Conservation (phyloP, 176 grass and related monocot genomes). For the Lolium perenne region DNA sequence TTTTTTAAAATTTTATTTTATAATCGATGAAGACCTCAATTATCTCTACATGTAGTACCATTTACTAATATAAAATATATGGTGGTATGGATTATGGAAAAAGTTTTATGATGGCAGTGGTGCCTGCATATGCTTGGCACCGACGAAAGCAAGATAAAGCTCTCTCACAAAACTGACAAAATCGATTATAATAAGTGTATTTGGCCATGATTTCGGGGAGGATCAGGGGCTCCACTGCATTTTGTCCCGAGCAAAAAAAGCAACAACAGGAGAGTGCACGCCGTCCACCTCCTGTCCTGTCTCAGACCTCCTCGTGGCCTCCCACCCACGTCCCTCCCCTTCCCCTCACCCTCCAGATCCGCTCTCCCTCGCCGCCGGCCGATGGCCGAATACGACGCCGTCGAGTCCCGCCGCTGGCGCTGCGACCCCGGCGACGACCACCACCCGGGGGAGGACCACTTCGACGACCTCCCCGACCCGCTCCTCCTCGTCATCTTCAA, state of each 20-base stretch:
- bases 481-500: slow-evolving; percentile 85
- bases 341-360: slow-evolving; percentile 40
- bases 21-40: too few species aligned
- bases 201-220: background rate
- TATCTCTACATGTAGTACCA: too few species aligned
- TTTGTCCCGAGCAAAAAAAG: slow-evolving; percentile 19
- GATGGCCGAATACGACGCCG: slow-evolving; percentile 52
- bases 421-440: slow-evolving; percentile 41
- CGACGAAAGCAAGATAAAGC: background rate
- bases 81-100: too few species aligned
- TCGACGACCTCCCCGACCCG: slow-evolving; percentile 85
- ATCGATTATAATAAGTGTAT: background rate
- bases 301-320: slow-evolving; percentile 20
- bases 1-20: too few species aligned
- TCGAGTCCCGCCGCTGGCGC: slow-evolving; percentile 52
- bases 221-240: background rate
- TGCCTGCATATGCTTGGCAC: background rate
- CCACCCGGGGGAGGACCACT: slow-evolving; percentile 56
- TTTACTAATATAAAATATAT: too few species aligned
- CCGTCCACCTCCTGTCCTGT: slow-evolving; percentile 26
- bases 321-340: slow-evolving; percentile 19
- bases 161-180: background rate
- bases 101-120: background rate
- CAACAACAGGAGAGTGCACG: slow-evolving; percentile 14
- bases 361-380: slow-evolving; percentile 36